These are phyloP conservation scores for Berberis vulgaris DNA, from an alignment of 164 flowering plant species.

Conservation along the genomic window DNA sequence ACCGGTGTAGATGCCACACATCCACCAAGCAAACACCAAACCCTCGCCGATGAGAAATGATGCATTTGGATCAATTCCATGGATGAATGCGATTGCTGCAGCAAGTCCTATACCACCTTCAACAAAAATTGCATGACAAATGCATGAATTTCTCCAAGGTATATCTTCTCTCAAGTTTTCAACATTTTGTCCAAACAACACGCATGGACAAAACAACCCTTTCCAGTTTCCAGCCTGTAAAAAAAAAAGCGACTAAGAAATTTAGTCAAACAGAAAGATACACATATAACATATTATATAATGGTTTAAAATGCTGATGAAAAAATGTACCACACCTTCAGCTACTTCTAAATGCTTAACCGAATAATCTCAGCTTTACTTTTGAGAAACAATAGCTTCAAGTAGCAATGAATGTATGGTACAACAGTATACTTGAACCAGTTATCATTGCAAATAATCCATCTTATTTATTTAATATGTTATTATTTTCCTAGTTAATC, in stretches of 20 bases:
- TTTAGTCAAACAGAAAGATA: neutral
- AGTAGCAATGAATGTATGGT: too few species aligned
- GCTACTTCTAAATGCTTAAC: too few species aligned
- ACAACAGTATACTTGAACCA: too few species aligned
- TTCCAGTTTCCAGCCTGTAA: conserved; percentile 3
- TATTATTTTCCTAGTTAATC: too few species aligned
- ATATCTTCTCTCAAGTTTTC: conserved; percentile 68
- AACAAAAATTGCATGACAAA: conserved; percentile 78
- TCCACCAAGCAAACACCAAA: conserved; percentile 84
- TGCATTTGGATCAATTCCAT: conserved; percentile 81
- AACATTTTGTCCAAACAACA: conserved; percentile 79
- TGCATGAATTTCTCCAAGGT: conserved; percentile 70
- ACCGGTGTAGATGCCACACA: conserved; percentile 98
- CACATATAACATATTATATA: too few species aligned
- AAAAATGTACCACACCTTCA: too few species aligned
- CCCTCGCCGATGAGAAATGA: conserved; percentile 75
- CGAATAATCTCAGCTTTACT: too few species aligned
- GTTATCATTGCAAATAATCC: too few species aligned
- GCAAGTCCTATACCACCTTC: conserved; percentile 91
- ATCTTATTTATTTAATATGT: too few species aligned
- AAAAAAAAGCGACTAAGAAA: neutral
- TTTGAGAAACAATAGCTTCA: too few species aligned
- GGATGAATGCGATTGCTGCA: conserved; percentile 54
- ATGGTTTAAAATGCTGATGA: too few species aligned
- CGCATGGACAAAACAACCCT: conserved; percentile 89